Base-by-base conservation (phyloP, 306 rosid genomes). In the Cicer cuneatum region DNA sequence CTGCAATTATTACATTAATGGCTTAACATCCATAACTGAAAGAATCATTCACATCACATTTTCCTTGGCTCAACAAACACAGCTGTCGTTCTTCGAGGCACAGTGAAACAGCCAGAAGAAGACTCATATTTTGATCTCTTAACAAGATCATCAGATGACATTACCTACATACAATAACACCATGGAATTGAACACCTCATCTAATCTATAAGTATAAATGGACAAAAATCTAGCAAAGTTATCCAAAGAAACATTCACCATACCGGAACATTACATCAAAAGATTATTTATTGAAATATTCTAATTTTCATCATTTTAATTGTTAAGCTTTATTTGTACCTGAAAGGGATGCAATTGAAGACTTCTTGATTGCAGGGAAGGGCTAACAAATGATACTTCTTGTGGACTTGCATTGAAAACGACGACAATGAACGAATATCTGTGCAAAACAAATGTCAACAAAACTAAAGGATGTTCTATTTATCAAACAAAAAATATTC, bases 321-420 rank as follows among this genome's bases (percentile, higher is more conserved):
- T 59, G 7, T 58, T 6, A 40, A 56, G 72, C 5, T 52, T 67
- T 45, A 46, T 53, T 38, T 3, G 5, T 86, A 88, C 99, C 96
- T 87, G 99, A 67, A 87, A 52, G 60, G 96, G 97, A 87, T 94
- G 99, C 83, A 91, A 69, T 45, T 85, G 89, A 66, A 94, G 89
- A 78, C 37, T 82, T 86, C 85, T 90, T 48, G 78, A 87, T 45
- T 61, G 79, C 65, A 90, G 73, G 11, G 81, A 53, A 54, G 85
- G 86, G 81, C 85, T 82, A 37, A 79, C 77, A 75, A 94, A 86
- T 64, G 96, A 81, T 56, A 81, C 87, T 63, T 87, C 93, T 70
- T 84, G 66, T 15, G 97, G 99, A 67, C 90, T 64, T n/a, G 92
- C 91, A 66, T 94, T 94, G 86, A 94, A 14, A 53, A 92, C 74